phyloP scores from a whole-genome alignment of 257 asterid genomes.

The Salvia hispanica region DNA sequence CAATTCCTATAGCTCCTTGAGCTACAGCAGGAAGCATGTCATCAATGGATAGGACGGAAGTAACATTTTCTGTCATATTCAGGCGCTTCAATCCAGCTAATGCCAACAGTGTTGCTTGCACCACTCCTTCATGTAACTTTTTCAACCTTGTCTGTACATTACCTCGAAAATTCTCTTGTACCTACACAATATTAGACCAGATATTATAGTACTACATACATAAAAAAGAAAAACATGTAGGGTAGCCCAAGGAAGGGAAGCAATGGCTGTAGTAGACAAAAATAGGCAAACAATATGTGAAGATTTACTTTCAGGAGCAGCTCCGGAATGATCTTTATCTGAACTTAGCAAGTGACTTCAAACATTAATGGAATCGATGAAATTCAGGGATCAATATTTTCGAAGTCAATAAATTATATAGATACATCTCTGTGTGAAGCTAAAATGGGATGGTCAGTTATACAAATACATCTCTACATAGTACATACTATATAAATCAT shows the following conservation, averaged over 20 bases:
- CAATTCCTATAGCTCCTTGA: constrained; percentile 97
- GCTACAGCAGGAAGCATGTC: constrained; percentile 99
- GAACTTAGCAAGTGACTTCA: neutral
- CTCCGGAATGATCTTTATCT: neutral
- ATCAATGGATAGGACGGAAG: constrained; percentile 73
- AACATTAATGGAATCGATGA: neutral
- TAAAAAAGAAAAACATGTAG: neutral
- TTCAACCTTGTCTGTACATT: constrained; percentile 90
- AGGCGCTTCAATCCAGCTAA: constrained; percentile 92
- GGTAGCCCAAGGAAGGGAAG: no score
- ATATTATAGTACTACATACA: neutral
- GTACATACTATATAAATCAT: neutral
- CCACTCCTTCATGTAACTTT: constrained; percentile 87
- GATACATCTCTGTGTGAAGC: neutral
- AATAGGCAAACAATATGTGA: neutral
- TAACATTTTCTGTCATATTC: constrained; percentile 76
- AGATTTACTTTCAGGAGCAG: neutral
- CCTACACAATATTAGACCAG: constrained; percentile 45
- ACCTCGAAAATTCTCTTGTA: constrained; percentile 89
- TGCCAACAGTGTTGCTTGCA: constrained; percentile 90
- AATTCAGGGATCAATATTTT: constrained; percentile 7
- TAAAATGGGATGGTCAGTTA: neutral
- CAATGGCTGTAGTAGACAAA: no score
- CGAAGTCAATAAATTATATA: neutral
- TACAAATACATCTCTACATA: neutral